Conservation (phyloP, 2,329 filamentous ascomycete species). For the Fonsecaea pedrosoi region DNA sequence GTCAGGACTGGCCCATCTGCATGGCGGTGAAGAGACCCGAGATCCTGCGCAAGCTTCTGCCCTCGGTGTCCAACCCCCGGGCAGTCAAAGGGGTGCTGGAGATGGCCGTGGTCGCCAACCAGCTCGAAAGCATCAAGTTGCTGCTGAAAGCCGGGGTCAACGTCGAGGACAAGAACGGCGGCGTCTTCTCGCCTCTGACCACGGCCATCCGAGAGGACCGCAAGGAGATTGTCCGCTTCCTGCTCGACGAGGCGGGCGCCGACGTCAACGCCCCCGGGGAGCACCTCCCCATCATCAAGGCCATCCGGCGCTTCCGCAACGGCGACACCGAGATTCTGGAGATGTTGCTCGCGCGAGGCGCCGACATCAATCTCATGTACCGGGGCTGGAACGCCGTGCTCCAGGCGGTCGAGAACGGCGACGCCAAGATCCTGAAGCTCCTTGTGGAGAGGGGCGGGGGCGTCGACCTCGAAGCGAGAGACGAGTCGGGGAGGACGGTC, state of each 20-base stretch:
- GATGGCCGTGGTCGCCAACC: conserved; percentile 70
- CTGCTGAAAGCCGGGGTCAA: conserved; percentile 69
- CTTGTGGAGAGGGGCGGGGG: conserved; percentile 44
- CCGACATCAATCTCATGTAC: conserved; percentile 72
- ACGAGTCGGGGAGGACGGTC: conserved; percentile 63
- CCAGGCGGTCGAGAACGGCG: conserved; percentile 70
- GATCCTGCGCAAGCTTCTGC: conserved; percentile 66
- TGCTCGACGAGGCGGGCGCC: conserved; percentile 67
- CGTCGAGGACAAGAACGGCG: conserved; percentile 74
- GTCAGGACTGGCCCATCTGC: conserved; percentile 73
- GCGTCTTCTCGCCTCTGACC: conserved; percentile 73
- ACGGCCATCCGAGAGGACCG: conserved; percentile 70
- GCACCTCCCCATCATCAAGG: conserved; percentile 74
- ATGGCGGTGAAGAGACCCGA: conserved; percentile 69
- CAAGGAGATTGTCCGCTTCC: conserved; percentile 66
- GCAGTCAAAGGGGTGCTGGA: conserved; percentile 72
- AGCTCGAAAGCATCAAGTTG: conserved; percentile 71
- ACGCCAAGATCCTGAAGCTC: conserved; percentile 60
- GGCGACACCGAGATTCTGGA: conserved; percentile 67
- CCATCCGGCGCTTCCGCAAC: conserved; percentile 64
- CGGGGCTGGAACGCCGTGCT: conserved; percentile 71
- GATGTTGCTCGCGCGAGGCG: conserved; percentile 67
- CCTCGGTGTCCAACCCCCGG: conserved; percentile 63
- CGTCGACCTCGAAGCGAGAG: conserved; percentile 53
- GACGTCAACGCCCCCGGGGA: conserved; percentile 72